Conservation (phyloP, 2,329 filamentous ascomycete species). For the Aureobasidium subglaciale region DNA sequence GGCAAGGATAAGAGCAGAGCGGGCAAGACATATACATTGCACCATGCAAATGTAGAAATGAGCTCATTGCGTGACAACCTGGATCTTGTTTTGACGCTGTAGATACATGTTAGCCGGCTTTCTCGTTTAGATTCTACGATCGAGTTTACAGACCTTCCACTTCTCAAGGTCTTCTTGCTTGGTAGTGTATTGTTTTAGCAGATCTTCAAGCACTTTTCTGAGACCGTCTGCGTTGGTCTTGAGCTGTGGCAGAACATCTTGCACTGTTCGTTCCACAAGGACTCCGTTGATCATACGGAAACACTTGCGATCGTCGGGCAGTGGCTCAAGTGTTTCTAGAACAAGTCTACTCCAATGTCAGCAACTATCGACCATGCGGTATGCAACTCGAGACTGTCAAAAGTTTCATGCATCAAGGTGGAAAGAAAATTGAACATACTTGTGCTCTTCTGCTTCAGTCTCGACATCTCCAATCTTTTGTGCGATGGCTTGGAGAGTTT, state of each 20-base stretch:
- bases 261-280: constrained; percentile 84
- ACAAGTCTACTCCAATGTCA: constrained; percentile 60
- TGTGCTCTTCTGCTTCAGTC: constrained; percentile 95
- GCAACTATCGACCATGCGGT: background rate
- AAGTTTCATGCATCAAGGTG: no score
- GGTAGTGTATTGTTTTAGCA: constrained; percentile 91
- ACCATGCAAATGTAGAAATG: background rate
- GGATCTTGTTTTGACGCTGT: constrained; percentile 67
- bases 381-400: no score
- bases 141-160: constrained; percentile 72
- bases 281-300: constrained; percentile 99
- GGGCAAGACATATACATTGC: background rate
- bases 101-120: background rate
- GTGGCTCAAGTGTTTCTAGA: constrained; percentile 78
- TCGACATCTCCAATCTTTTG: constrained; percentile 97
- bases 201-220: constrained; percentile 86
- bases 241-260: constrained; percentile 83
- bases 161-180: constrained; percentile 94
- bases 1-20: background rate
- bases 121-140: no score
- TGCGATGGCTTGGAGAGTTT: constrained; percentile 79
- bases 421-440: constrained; percentile 49
- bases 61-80: constrained; percentile 68
- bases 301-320: constrained; percentile 83
- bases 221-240: constrained; percentile 91